Base-by-base conservation (phyloP, 306 rosid genomes). In the Cucurbita maxima region DNA sequence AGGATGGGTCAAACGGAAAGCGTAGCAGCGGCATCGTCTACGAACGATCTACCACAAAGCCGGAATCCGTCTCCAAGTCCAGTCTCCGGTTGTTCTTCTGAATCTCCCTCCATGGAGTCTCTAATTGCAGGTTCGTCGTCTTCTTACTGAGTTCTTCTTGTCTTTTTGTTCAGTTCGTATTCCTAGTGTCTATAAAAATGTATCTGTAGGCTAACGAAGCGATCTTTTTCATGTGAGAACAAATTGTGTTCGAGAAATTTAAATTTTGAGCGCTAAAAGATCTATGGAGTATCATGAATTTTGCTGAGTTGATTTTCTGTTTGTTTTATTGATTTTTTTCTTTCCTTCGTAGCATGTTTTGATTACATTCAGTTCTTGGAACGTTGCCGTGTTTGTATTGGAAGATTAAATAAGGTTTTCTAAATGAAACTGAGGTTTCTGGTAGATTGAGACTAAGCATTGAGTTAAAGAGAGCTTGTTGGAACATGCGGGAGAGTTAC, bases 1-100 rank as follows among this genome's bases (percentile, higher is more conserved):
- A 74, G 22, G 50, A 75, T 75, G 78, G 78, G 78, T 30, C 78
- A 61, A 75, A 38, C 61, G 48, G 50, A 75, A 37, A 61, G 72
- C 78, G 72, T 53, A 15, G 59, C 59, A n/a, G 59, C 78, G 8
- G 45, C 43, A 11, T 25, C 72, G 41, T 4, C 58, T 47, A n/a
- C 53, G 7, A 37, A 60, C 58, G 55, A 58, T 74, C 77, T 40
- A 20, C 53, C 77, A 10, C 60, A 3, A 36, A 75, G 25, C 51
- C 59, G 19, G 50, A 37, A 11, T 50, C 18, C 51, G 11, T 57
- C 59, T 37, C 61, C 56, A 53, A 72, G 10, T 53, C 7, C 75
- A 12, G 60, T 45, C 37, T 74, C 76, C 66, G 10, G 20, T 54
- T 38, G 66, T n/a, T 72, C 76, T 58, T 47, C 71, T n/a, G 47